Percentiles rank a stretch among this genome's conserved stretches.
These are phyloP conservation scores for Apiotrichum akiyoshidainum DNA, from an alignment of 1,284 basidiomycete species.

Conservation along the genomic window DNA sequence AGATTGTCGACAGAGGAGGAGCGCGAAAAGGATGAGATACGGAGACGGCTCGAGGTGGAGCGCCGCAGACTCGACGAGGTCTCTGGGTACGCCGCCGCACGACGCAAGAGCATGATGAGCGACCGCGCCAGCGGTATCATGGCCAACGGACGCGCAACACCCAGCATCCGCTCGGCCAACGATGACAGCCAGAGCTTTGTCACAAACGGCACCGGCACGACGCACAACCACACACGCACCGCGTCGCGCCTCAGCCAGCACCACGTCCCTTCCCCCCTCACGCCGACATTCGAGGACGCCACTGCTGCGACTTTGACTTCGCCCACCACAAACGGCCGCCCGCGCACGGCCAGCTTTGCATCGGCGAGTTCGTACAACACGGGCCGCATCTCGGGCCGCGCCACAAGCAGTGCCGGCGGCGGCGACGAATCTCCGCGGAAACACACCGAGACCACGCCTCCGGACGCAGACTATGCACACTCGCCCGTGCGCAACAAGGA, in stretches of 20 bases:
- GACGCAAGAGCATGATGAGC: constrained; percentile 39
- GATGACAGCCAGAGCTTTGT: constrained; percentile 1
- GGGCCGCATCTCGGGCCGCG: background rate
- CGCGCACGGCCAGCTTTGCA: background rate
- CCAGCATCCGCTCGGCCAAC: constrained; percentile 22
- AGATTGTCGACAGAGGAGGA: constrained; percentile 6
- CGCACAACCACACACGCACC: background rate
- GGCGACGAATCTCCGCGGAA: constrained; percentile 20
- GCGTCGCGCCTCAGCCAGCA: constrained; percentile 7
- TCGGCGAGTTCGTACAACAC: constrained; percentile 7
- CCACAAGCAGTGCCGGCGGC: constrained; percentile 5
- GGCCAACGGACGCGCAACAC: constrained; percentile 29
- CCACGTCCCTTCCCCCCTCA: constrained; percentile 36
- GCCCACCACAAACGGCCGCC: background rate
- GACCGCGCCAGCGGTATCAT: constrained; percentile 28
- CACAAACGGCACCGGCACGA: constrained; percentile 2
- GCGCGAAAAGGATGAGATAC: constrained; percentile 31
- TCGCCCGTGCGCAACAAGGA: background rate
- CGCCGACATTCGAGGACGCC: constrained; percentile 28
- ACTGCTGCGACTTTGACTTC: background rate
- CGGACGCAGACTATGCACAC: background rate
- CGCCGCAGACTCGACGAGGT: constrained; percentile 42
- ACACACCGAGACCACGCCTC: constrained; percentile 16
- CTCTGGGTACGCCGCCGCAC: constrained; percentile 38
- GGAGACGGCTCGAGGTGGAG: constrained; percentile 38